Evolutionary conservation across 441 rosid species (phyloP), one percentile per base, ranked within the genome.

Genomic region (Euphorbia schlechtendalii): DNA sequence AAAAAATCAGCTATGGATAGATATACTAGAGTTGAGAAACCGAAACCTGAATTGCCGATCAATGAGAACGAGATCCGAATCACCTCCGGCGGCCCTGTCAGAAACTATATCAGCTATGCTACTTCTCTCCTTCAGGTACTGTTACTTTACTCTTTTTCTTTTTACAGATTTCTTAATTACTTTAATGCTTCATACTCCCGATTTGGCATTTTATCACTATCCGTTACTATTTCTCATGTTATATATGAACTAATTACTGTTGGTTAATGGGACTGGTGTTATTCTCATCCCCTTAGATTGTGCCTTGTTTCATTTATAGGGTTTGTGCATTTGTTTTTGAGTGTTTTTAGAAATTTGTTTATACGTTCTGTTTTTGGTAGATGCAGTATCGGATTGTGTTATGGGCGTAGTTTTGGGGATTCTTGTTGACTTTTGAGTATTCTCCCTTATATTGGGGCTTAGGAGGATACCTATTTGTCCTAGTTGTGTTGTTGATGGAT

Each of bases 41-140:
- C 86, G 25, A 94, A 81, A 74, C 83, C 77, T 0, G 93, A 81
- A 22, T 74, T 83, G 5, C 93, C 94, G 67, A 90, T 93, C n/a
- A 86, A 79, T 80, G 96, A 86, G 67, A 93, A 90, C 77, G 99
- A 93, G 92, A 93, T 93, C 78, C 95, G 97, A 54, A 90, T 93
- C 85, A 93, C 99, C 48, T 77, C 95, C 6, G 82, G 77, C 15
- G 97, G 99, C 25, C 86, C 85, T 56, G 80, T 91, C 71, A 75
- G 96, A 2, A 90, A 90, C 83, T 94, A 94, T 80, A 86, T 90
- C 84, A 87, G 74, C 78, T 93, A 93, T 60, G 96, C 92, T 63
- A 79, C 86, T 57, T 76, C 86, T 51, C 96, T 93, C 70, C 90
- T 93, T 56, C 97, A 86, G 84, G 99, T 93, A 54, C 41, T 57